These are phyloP conservation scores for Microbotryum lychnidis-dioicae DNA, from an alignment of 1,284 basidiomycete species.

Conservation along the genomic window DNA sequence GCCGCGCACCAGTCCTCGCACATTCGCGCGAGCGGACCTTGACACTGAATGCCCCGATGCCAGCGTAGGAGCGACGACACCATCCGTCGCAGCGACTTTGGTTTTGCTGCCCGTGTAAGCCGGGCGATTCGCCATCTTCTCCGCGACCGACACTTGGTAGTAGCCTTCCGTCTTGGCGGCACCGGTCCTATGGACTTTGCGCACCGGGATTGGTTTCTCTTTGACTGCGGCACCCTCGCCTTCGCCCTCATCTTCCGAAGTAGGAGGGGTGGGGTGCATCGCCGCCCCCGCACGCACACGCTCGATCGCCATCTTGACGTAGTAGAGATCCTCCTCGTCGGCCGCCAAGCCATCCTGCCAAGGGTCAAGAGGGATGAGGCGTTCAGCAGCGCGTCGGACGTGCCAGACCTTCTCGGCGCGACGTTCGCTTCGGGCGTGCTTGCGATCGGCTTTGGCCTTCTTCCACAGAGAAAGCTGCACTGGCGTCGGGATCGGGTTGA, in stretches of 20 bases:
- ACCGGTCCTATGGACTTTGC: constrained; percentile 63
- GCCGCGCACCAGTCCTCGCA: constrained; percentile 85
- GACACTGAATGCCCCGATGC: constrained; percentile 36
- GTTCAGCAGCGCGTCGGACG: constrained; percentile 6
- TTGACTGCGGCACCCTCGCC: constrained; percentile 7
- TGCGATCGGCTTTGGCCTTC: background rate
- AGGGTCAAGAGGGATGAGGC: constrained; percentile 49
- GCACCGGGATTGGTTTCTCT: constrained; percentile 10
- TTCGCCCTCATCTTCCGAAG: constrained; percentile 23
- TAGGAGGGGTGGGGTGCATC: constrained; percentile 27
- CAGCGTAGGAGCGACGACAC: constrained; percentile 30
- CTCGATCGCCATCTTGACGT: constrained; percentile 59
- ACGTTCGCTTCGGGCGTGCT: background rate
- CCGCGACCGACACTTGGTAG: constrained; percentile 84
- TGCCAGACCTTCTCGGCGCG: background rate
- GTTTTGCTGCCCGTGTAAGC: constrained; percentile 49
- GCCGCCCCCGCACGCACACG: constrained; percentile 36
- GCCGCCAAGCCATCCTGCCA: constrained; percentile 54
- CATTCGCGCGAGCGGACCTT: constrained; percentile 87
- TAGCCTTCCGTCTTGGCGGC: constrained; percentile 87
- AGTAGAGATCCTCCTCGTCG: constrained; percentile 90
- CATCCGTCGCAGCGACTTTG: constrained; percentile 38
- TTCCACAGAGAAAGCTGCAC: background rate
- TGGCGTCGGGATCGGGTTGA: background rate
- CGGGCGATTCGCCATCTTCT: constrained; percentile 76